Evolutionary conservation across 1,139 yeast genomes (phyloP), one percentile per base, ranked within the genome.

Genomic region (Suhomyces yuchorum): DNA sequence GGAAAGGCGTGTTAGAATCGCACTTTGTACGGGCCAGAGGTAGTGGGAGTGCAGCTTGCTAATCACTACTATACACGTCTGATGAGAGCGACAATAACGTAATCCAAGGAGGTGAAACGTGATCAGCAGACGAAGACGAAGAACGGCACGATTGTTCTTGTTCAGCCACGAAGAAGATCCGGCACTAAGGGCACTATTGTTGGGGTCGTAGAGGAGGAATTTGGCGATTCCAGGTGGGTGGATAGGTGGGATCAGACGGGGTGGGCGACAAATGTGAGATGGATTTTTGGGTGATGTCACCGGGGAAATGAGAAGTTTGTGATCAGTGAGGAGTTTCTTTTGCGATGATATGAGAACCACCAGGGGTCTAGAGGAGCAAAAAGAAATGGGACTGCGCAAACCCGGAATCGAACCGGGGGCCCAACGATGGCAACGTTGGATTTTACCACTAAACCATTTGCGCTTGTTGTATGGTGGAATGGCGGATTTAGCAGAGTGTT

Each of bases 341-440:
- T 34, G 23, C 18, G 19, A 14, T 34, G 22, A 34, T 11, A 2
- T 4, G 37, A 18, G 37, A 19, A 30, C 17, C 34, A 30, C 17
- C 37, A 34, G 26, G 14, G 26, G 37, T 8, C 3, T 20, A 22
- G 26, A 24, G 14, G 9, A 8, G 35, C 30, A n/a, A 37, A 43
- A 48, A 38, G 34, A 30, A 30, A 30, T 14, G 18, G 11, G 33
- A 28, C 32, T 45, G 48, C 46, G 47, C 50, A 45, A 50, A 42
- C 51, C 49, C 44, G 51, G 51, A 47, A 42, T 40, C 47, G 51
- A 38, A 38, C 41, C 51, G 50, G 52, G 52, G 52, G 50, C 50
- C 50, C 52, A 44, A 40, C 50, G 52, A 44, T 46, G 50, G 49
- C 47, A 44, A 42, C 49, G 49, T 30, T 41, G 50, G 47, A 35